Evolutionary conservation across 306 rosid species (phyloP).

Genomic region (Carpinus fangiana): DNA sequence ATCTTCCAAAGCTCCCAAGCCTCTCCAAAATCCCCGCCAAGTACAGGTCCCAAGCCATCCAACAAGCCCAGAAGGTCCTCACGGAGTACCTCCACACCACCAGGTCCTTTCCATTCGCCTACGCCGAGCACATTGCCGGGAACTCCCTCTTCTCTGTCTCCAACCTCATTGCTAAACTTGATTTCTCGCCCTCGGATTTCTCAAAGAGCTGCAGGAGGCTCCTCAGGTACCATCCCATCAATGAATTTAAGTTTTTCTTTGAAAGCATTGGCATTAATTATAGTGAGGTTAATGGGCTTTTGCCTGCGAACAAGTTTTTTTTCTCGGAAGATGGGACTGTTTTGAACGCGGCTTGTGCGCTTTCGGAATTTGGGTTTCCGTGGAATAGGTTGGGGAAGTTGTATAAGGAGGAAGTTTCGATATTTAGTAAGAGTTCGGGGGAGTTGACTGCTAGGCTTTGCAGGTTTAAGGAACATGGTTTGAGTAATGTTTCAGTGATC

Average conservation of each 20-base stretch:
- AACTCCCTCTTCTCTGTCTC: constrained; percentile 50
- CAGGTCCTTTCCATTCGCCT: constrained; percentile 57
- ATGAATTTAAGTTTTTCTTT: constrained; percentile 83
- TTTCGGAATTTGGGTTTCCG: constrained; percentile 71
- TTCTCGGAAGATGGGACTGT: constrained; percentile 58
- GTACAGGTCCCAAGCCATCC: constrained; percentile 44
- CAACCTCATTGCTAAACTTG: constrained; percentile 46
- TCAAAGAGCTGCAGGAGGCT: constrained; percentile 40
- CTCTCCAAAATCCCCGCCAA: constrained; percentile 37
- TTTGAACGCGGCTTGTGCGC: constrained; percentile 58
- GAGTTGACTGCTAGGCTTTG: constrained; percentile 49
- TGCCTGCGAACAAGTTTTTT: constrained; percentile 66
- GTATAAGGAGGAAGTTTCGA: constrained; percentile 44
- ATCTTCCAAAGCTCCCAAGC: constrained; percentile 29
- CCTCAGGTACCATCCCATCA: constrained; percentile 77
- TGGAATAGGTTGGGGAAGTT: constrained; percentile 71
- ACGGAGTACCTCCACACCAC: constrained; percentile 73
- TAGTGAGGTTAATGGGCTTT: constrained; percentile 27
- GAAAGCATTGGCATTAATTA: constrained; percentile 74
- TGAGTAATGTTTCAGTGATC: constrained; percentile 49
- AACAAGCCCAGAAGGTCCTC: constrained; percentile 56
- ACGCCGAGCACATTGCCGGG: constrained; percentile 59
- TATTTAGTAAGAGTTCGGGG: constrained; percentile 36
- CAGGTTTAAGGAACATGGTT: constrained; percentile 48
- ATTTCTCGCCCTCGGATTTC: constrained; percentile 41